Evolutionary conservation across 2,329 filamentous ascomycete genomes (phyloP), one percentile per base, ranked within the genome.

Genomic region (Epichloe coenophiala): DNA sequence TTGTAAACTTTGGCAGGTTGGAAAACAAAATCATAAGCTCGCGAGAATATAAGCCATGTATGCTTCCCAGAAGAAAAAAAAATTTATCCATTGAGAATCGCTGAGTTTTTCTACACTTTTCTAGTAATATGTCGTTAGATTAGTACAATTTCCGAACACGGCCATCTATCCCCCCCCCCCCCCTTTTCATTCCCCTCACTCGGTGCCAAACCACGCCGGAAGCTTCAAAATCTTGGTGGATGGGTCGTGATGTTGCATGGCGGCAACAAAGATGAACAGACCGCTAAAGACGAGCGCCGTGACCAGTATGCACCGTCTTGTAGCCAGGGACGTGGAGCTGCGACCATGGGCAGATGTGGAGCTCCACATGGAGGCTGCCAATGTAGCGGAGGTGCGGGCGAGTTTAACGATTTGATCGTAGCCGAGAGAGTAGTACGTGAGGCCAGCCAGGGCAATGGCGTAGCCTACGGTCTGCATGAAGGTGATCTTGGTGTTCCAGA

Each of bases 391-490:
- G 15, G 58, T 54, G 33, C 54, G 54, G 47, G 55, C 60, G 27
- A 58, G 50, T 21, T 56, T 53, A 27, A 59, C 46, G 42, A 68
- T 55, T 47, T 67, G 64, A 41, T 68, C 65, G 53, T 66, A 66
- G 35, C 66, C 66, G 9, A 68, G 56, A 0, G 74, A 76, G 63
- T 78, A 79, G 57, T 74, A 68, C 23, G 71, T 61, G 45, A 78
- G 65, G 35, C 74, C 74, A 51, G 65, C 57, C 17, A 78, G 69
- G 49, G 88, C 86, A 60, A 91, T 77, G 59, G 74, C 71, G 73
- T 94, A 94, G 58, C 88, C 88, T 63, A 90, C 74, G 60, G 81
- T 79, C 68, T 94, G 88, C 51, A 88, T 74, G 23, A 69, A 63
- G 19, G 81, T 76, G 61, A 93, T 83, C 35, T 79, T 76, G 51